Evolutionary conservation across 345 rosid species (phyloP), one percentile per base, ranked within the genome.

Genomic region (Fremontodendron californicum): DNA sequence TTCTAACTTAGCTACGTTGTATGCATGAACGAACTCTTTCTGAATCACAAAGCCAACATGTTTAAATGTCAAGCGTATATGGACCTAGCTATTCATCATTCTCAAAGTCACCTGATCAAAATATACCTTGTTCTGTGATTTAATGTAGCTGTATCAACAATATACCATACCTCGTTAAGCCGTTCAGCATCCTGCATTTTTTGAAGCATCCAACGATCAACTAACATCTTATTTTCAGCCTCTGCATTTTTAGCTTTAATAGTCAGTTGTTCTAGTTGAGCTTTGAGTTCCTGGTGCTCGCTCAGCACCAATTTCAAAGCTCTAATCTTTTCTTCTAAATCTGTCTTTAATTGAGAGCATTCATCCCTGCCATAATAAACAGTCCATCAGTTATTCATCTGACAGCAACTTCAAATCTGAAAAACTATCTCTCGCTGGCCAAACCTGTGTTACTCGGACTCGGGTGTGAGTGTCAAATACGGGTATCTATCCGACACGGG

Each of bases 131-230:
- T 27, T 69, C 43, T 49, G n/a, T 18, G 61, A 9, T 23, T 35
- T 42, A 67, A 67, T 35, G 54, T 27, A 78, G 37, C 71, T 39
- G 74, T 16, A n/a, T 49, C 39, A 76, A 48, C 49, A 57, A 42
- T 48, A 70, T 7, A 18, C 37, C 13, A n/a, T 85, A 96, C 99
- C 98, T 96, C 97, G n/a, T 93, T 96, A 78, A 93, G 93, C 70
- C 93, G 92, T 82, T 96, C 99, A 8, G 99, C 98, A 60, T 93
- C 98, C 84, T 93, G 86, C 98, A 96, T 96, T 86, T 96, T 96
- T 81, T 96, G 93, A 80, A 96, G 82, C 98, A 96, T 96, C 99
- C 96, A 96, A 40, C 97, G 93, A 82, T 96, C 98, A 68, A 96
- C 66, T 48, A 96, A 78, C 93, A 90, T 91, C 85, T 90, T 93